A percentile compares a stretch with the other conserved stretches of the same genome.
Conservation (phyloP, 768 basidiomycete genomes). For the Hysterangium stoloniferum region DNA sequence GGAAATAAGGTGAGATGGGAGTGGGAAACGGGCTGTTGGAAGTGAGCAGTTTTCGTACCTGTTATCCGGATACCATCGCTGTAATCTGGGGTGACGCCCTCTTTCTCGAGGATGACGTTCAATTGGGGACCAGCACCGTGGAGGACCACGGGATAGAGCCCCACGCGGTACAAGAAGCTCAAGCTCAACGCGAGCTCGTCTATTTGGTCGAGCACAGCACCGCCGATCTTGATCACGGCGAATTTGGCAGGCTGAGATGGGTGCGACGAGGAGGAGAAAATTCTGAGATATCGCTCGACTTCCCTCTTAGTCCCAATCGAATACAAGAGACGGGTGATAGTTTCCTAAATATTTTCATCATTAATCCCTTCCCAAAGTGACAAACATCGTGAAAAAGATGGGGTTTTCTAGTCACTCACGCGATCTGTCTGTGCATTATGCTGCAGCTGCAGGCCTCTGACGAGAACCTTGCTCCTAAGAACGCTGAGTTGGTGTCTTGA, state of each 20-base stretch:
- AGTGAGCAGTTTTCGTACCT: conserved; percentile 38
- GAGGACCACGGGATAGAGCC: conserved; percentile 94
- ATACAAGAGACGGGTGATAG: conserved; percentile 92
- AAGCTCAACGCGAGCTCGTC: conserved; percentile 92
- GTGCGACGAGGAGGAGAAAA: conserved; percentile 92
- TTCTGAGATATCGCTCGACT: conserved; percentile 96
- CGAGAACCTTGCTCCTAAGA: not conserved
- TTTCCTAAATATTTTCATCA: conserved; percentile 67
- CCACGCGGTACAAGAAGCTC: conserved; percentile 94
- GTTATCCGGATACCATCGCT: conserved; percentile 97
- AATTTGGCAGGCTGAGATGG: conserved; percentile 89
- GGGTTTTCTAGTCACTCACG: not conserved
- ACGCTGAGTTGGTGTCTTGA: not conserved
- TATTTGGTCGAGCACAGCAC: conserved; percentile 86
- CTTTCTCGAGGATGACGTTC: conserved; percentile 87
- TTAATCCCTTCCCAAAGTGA: not conserved
- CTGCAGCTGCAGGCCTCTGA: conserved; percentile 2
- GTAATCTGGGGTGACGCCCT: conserved; percentile 93
- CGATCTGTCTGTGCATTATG: conserved; percentile 8
- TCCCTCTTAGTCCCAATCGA: conserved; percentile 96
- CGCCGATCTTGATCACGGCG: conserved; percentile 97
- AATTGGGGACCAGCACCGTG: conserved; percentile 96
- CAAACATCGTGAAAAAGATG: not conserved
- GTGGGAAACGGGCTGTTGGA: not conserved
- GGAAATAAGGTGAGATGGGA: not conserved